Evolutionary conservation across 495 filamentous ascomycete genomes (phyloP), one percentile per base, ranked within the genome.

Genomic region (Hapsidospora chrysogenum): DNA sequence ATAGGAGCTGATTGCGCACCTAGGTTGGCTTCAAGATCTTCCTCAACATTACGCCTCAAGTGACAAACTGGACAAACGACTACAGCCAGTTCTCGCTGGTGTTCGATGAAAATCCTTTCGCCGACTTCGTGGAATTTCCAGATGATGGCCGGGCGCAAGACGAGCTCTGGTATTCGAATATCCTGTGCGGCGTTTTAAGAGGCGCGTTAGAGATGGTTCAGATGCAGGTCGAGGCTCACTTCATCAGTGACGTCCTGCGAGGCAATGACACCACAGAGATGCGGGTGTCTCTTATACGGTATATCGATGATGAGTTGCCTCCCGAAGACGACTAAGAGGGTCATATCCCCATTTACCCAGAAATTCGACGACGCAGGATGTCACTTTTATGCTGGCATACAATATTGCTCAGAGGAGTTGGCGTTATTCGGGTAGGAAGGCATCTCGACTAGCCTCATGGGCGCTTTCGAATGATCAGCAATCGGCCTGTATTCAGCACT

Each of bases 1-100:
- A 29, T 2, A 17, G 25, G 11, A 16, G n/a, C 16, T 17, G n/a
- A 10, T 37, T 33, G 31, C 15, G 36, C 3, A 25, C 6, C 35
- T 45, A 95, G 86, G 78, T 95, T 41, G 89, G 89, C 37, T 97
- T 97, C 61, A 96, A 96, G 65, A 92, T 96, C 39, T 97, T 97
- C 55, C 72, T 97, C 37, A 97, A 97, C 46, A 83, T 95, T 45
- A 85, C 85, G n/a, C 89, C 89, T 3, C 81, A 78, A 3, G 77
- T 96, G 44, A 82, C 85, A 32, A 94, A 93, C 53, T 96, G 89
- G 89, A 79, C 84, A 17, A 80, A 70, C 54, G 89, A 97, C 60
- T 86, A 76, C 60, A 94, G 93, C 49, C 81, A 89, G 47, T 97
- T 95, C 62, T 93, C 85, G 2, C 63, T 97, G 21, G 72, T 94